phyloP scores from a whole-genome alignment of 768 basidiomycete genomes.

The Tylopilus vinaceipallidus region DNA sequence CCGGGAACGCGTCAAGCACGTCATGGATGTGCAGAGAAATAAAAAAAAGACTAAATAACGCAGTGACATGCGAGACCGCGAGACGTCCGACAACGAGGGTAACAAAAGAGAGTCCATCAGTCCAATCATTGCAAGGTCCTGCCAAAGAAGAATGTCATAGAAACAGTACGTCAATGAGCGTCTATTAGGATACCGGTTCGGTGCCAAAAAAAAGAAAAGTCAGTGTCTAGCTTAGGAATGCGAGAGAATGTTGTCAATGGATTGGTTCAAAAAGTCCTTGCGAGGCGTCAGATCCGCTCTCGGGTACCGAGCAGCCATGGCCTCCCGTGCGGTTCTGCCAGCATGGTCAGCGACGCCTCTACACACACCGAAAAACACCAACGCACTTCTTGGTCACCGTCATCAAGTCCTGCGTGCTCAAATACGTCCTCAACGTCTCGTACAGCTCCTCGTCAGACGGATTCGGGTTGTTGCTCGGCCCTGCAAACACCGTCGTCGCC shows the following conservation, averaged over 20 bases:
- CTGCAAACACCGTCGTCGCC: conserved; percentile 54
- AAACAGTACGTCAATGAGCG: not conserved
- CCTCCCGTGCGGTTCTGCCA: conserved; percentile 58
- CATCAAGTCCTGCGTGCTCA: conserved; percentile 70
- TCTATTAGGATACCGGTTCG: conserved; percentile 2
- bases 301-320: conserved; percentile 61
- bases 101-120: conserved; percentile 7
- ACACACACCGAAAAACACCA: not conserved
- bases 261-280: conserved; percentile 64
- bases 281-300: conserved; percentile 56
- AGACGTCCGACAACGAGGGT: conserved; percentile 8
- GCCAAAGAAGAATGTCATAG: not conserved
- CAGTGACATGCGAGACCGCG: not conserved
- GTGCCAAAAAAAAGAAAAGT: not conserved
- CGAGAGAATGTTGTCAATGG: conserved; percentile 64
- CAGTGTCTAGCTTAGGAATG: conserved; percentile 38
- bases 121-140: conserved; percentile 3
- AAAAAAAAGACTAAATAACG: conserved; percentile 1
- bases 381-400: conserved; percentile 67
- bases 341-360: conserved; percentile 1
- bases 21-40: conserved; percentile 8
- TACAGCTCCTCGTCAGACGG: conserved; percentile 63
- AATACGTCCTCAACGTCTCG: conserved; percentile 50
- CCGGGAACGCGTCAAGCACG: conserved; percentile 11
- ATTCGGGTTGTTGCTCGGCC: conserved; percentile 50